Percentiles rank a stretch among this genome's conserved stretches.
phyloP scores from a whole-genome alignment of 805 yeast genomes.

The Lachancea fermentati region DNA sequence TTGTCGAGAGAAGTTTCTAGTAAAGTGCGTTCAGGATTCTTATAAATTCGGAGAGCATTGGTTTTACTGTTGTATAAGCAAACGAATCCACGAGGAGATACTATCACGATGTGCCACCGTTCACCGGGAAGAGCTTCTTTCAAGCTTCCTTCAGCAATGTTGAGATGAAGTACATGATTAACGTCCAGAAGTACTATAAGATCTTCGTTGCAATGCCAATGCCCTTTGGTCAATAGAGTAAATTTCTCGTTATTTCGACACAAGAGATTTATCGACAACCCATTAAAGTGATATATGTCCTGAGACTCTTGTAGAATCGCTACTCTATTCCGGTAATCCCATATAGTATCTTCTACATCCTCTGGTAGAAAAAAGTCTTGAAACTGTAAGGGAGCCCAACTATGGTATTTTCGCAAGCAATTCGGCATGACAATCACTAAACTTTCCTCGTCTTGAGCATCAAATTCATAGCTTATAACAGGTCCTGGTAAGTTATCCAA shows the following conservation, averaged over 20 bases:
- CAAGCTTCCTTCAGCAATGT: slow-evolving; percentile 8
- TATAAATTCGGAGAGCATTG: slow-evolving; percentile 43
- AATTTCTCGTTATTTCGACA: slow-evolving; percentile 17
- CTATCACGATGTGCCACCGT: slow-evolving; percentile 25
- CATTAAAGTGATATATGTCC: slow-evolving; percentile 16
- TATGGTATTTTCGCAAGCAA: slow-evolving; percentile 14
- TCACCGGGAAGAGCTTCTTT: slow-evolving; percentile 10
- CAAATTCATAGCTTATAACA: slow-evolving; percentile 19
- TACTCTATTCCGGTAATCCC: slow-evolving; percentile 26
- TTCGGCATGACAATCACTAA: slow-evolving; percentile 14
- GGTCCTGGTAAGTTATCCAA: slow-evolving; percentile 13
- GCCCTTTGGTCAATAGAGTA: slow-evolving; percentile 25
- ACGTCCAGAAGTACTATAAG: slow-evolving; percentile 22
- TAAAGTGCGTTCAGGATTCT: slow-evolving; percentile 30
- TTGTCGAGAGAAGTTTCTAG: slow-evolving; percentile 24
- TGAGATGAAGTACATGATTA: slow-evolving; percentile 17
- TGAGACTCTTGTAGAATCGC: slow-evolving; percentile 19
- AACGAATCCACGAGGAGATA: slow-evolving; percentile 36
- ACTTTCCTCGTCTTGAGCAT: slow-evolving; percentile 16
- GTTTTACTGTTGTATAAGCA: slow-evolving; percentile 40
- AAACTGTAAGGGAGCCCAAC: slow-evolving; percentile 20
- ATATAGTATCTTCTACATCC: slow-evolving; percentile 21
- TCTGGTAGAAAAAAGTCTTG: slow-evolving; percentile 10
- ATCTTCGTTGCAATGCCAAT: slow-evolving; percentile 24
- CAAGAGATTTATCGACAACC: slow-evolving; percentile 11